Evolutionary conservation across 257 asterid species (phyloP).

Genomic region (Gardenia jasminoides): DNA sequence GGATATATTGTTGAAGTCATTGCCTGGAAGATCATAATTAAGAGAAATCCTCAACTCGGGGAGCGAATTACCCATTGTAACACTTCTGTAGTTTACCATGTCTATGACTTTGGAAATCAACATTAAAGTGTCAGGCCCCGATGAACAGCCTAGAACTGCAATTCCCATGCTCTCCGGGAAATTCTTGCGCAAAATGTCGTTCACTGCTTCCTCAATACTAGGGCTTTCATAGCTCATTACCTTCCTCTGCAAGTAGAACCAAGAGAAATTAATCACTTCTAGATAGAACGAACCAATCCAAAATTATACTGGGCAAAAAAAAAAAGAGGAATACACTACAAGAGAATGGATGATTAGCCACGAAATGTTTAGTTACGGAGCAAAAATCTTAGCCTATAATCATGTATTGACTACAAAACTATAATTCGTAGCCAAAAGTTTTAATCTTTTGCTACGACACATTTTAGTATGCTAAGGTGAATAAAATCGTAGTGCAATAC

Average conservation of each 20-base stretch:
- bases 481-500: no score
- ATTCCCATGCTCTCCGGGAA: constrained; percentile 46
- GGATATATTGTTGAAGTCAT: constrained; percentile 60
- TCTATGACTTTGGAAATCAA: constrained; percentile 36
- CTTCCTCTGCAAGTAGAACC: constrained; percentile 41
- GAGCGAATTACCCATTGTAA: constrained; percentile 9
- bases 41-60: constrained; percentile 57
- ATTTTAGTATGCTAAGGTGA: no score
- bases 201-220: constrained; percentile 42
- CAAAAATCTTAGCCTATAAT: no score
- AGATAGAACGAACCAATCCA: background rate
- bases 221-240: constrained; percentile 41
- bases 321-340: background rate
- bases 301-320: background rate
- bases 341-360: no score
- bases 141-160: constrained; percentile 74
- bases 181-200: constrained; percentile 20
- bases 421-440: no score
- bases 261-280: background rate
- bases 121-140: constrained; percentile 57
- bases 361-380: no score
- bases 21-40: constrained; percentile 69
- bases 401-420: no score
- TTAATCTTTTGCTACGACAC: no score
- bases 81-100: constrained; percentile 7